Evolutionary conservation across 495 filamentous ascomycete species (phyloP), one percentile per base, ranked within the genome.

Genomic region (Glonium stellatum): DNA sequence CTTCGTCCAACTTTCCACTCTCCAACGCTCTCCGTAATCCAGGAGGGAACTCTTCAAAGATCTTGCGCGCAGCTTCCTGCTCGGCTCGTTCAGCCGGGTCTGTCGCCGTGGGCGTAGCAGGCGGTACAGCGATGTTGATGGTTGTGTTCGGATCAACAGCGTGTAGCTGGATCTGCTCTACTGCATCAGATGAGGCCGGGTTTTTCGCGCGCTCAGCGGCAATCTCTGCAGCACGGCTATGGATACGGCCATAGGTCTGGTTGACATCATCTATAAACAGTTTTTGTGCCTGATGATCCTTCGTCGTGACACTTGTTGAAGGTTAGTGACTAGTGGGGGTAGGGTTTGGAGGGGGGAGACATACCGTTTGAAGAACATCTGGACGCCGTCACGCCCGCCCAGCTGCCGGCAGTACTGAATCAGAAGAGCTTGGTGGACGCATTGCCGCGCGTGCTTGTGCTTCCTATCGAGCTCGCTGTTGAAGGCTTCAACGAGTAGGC

Each of bases 151-250:
- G 92, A 67, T 97, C 91, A 22, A 97, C 90, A 15, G 93, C 92
- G 70, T 98, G 93, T 22, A 98, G 78, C 75, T 98, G 93, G 66
- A 98, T 97, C 70, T 96, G 92, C 76, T 97, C 92, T n/a, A 95
- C 88, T 10, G 86, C 88, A 35, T 75, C 81, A 3, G 63, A 66
- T 31, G 69, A 75, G 11, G 78, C 81, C 13, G 84, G 83, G 36
- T 78, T 83, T 54, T 83, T 83, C 18, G 85, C 82, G 1, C 83
- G 82, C 71, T 84, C 76, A 60, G 86, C 79, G 44, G 82, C 79
- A 57, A 97, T 86, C 72, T 95, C 88, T n/a, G 83, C 81, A 0
- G 87, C 82, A 23, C 92, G 84, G 39, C 77, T 82, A 63, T 83
- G 85, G 75, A 98, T 96, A 23, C 84, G 83, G 59, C 76, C 76